Evolutionary conservation across 768 basidiomycete genomes (phyloP), one percentile per base, ranked within the genome.

Genomic region (Xerocomellus amylosporus): DNA sequence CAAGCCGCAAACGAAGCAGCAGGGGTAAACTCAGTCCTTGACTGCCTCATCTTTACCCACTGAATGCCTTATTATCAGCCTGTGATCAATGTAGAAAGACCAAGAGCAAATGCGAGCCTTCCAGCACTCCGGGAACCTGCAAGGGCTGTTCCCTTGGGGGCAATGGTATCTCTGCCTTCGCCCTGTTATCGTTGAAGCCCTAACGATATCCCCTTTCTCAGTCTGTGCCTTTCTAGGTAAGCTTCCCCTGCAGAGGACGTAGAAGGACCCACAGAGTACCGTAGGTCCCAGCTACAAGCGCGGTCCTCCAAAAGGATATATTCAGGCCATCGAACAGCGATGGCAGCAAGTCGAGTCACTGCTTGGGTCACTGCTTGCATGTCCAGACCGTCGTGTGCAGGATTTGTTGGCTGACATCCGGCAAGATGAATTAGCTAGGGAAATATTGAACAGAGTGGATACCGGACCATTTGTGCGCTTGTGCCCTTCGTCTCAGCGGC

Each of bases 331-430:
- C 48, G 93, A 95, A 73, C 88, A 90, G 55, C 73, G 92, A 63
- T 88, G 93, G 84, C 93, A 95, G 62, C 89, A 93, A 66, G 88
- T 94, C 62, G 93, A 95, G 71, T 88, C 91, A 13, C 74, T 95
- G n/a, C 77, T 95, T 6, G 93, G 90, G 34, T 85, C 87, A 13
- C 77, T 95, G 48, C 76, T 94, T 46, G 82, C 87, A 61, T 88
- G 87, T 54, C 77, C 80, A 28, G 86, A 89, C 67, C 74, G 80
- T 17, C 74, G 84, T 53, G 84, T 88, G 0, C 82, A 85, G 65
- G 74, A 73, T 34, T 66, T 90, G 46, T 75, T 90, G 37, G 72
- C 77, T 33, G 85, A 88, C 60, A 69, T 91, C 42, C 78, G 80
- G 49, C 79, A 82, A 56, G 90, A 94, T 63, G 79, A 85, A 40